Base-by-base conservation (phyloP, 768 basidiomycete genomes). In the Kwoniella dendrophila region DNA sequence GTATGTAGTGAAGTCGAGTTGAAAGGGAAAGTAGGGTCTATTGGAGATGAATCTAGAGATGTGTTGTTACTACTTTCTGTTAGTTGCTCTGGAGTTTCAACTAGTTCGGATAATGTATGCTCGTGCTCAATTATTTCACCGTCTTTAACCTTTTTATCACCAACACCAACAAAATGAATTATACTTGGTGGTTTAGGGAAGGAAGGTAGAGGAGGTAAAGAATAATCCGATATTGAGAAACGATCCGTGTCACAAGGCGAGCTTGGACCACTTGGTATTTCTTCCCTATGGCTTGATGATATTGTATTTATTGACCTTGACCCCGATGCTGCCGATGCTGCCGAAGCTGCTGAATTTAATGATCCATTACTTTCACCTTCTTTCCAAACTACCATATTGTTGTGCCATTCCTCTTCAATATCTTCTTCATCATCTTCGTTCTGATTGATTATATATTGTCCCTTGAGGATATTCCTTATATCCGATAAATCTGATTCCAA, bases 201-300 rank as follows among this genome's bases (percentile, higher is more conserved):
- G 32, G 53, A 45, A 26, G 56, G 34, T 45, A 20, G 22, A n/a
- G n/a, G n/a, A n/a, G n/a, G n/a, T 38, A 36, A 49, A 32, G 27
- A n/a, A 16, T 29, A 56, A 27, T 49, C 53, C 7, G 52, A 55
- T 16, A 54, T 27, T 48, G 60, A 62, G 45, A 62, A 62, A 33
- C 60, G 60, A 45, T 62, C 60, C 32, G 54, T 55, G 54, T 56
- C 54, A 36, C 44, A 55, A 44, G 60, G 60, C 40, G 60, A 62
- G 60, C 60, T 62, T 16, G 60, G 60, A 14, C 60, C 60, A 50
- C 60, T 62, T 12, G 60, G 60, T 24, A 38, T 24, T 18, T 51
- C 49, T 12, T 59, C 57, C 48, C 57, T 43, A 38, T 59, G 33
- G 18, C 48, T 49, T 20, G 43, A 48, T 4, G 24, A 22, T 16